phyloP scores from a whole-genome alignment of 495 filamentous ascomycete genomes.

The Annulohypoxylon nitens region DNA sequence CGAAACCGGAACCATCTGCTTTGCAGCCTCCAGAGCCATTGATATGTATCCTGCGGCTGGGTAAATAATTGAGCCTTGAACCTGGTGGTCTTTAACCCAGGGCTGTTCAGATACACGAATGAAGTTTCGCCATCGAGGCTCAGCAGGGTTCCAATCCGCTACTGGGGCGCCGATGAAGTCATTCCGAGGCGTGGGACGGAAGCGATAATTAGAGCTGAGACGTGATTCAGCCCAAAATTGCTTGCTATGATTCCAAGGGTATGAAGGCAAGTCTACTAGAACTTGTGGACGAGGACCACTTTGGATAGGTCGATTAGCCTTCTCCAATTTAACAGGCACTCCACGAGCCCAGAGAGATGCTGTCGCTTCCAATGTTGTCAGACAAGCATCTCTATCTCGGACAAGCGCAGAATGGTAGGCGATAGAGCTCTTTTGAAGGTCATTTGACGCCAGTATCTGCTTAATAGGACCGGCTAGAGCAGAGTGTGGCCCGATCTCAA shows the following conservation, averaged over 20 bases:
- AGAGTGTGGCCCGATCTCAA: constrained; percentile 6
- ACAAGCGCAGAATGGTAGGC: neutral
- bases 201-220: constrained; percentile 42
- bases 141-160: constrained; percentile 47
- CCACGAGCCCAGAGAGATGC: constrained; percentile 11
- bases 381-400: constrained; percentile 5
- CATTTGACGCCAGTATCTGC: constrained; percentile 5
- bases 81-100: constrained; percentile 62
- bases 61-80: constrained; percentile 56
- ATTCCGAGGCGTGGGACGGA: constrained; percentile 35
- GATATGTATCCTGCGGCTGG: constrained; percentile 59
- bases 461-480: constrained; percentile 8
- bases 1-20: constrained; percentile 49
- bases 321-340: neutral
- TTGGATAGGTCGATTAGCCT: constrained; percentile 1
- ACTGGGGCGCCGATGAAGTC: constrained; percentile 64
- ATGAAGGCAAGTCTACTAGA: constrained; percentile 51
- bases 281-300: constrained; percentile 9
- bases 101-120: constrained; percentile 53
- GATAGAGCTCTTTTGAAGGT: constrained; percentile 4
- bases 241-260: constrained; percentile 62
- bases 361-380: neutral
- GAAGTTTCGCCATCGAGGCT: constrained; percentile 59
- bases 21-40: constrained; percentile 59
- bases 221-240: constrained; percentile 62